A percentile compares a stretch with the other conserved stretches of the same genome.
Evolutionary conservation across 441 rosid genomes (phyloP).

Genomic region (Croton laevigatus): DNA sequence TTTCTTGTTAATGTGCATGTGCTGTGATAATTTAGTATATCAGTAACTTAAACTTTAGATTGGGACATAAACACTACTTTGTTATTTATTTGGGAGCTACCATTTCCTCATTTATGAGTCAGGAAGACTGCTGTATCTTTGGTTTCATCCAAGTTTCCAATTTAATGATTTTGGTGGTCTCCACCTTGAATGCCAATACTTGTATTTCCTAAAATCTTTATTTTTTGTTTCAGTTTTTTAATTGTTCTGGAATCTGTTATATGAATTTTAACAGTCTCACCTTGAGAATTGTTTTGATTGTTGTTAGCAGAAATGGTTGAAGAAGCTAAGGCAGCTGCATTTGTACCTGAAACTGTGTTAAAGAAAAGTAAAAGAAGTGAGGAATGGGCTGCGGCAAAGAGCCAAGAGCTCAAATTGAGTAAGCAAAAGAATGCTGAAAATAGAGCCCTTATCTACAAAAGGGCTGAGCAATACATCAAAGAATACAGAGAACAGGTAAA

Average conservation of each 20-base stretch:
- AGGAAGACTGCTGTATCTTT: no score
- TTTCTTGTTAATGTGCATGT: no score
- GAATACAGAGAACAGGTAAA: conserved; percentile 49
- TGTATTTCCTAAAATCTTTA: no score
- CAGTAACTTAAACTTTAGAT: background rate
- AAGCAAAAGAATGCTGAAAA: conserved; percentile 51
- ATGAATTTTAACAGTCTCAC: background rate
- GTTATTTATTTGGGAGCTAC: background rate
- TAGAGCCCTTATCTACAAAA: conserved; percentile 46
- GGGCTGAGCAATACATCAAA: conserved; percentile 51
- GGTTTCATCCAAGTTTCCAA: background rate
- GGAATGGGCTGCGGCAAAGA: conserved; percentile 63
- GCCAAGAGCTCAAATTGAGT: conserved; percentile 33
- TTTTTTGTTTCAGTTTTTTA: background rate
- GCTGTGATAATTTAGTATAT: background rate
- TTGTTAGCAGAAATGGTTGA: conserved; percentile 45
- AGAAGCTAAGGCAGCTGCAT: conserved; percentile 35
- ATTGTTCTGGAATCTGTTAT: background rate
- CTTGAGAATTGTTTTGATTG: background rate
- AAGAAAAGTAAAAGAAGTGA: conserved; percentile 70
- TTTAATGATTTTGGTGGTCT: no score
- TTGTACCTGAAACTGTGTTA: conserved; percentile 65
- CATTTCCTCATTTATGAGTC: background rate
- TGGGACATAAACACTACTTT: background rate
- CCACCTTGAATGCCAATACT: no score